Evolutionary conservation across 352 stramenopile genomes (phyloP), one percentile per base, ranked within the genome.

Genomic region (Lagenidium giganteum): DNA sequence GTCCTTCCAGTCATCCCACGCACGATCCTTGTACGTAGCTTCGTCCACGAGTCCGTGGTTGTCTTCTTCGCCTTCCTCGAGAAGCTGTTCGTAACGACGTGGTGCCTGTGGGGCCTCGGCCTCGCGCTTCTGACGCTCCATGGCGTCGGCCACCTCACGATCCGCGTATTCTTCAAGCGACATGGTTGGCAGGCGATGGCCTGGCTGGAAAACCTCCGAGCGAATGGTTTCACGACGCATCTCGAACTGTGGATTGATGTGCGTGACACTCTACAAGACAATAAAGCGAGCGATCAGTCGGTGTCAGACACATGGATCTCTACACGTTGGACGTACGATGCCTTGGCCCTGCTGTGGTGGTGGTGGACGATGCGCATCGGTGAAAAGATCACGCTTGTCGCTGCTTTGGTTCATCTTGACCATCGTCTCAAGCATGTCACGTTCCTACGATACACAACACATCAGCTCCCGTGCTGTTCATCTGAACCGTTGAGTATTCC

Each of bases 1-100:
- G 45, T 98, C 95, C 67, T 98, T 98, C 73, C 81, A 98, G 67
- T 98, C 88, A 66, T 98, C 95, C 95, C 95, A 98, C 14, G 86
- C 69, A 32, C 94, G 83, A 61, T 98, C 95, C 29, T 97, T 84
- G 53, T 89, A 84, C 13, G 90, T 89, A 35, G 83, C 85, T 35
- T 96, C 83, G 45, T 98, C 92, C 14, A 98, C 83, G 25, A 98
- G 75, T 35, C 75, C 61, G 1, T 82, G 55, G 58, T 98, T 66
- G 55, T 98, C 95, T 59, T 98, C 95, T 43, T 98, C 90, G 35
- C 95, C 95, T 61, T 98, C 95, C 34, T 86, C 77, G 2, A 88
- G 70, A 5, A 98, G 70, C 55, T 98, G 89, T 9, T 98, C 91
- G 62, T 97, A 98, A 32, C 95, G 77, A 43, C 76, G 81, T 3